These are phyloP conservation scores for Daucus carota DNA, from an alignment of 129 eudicot genomes.

Conservation along the genomic window DNA sequence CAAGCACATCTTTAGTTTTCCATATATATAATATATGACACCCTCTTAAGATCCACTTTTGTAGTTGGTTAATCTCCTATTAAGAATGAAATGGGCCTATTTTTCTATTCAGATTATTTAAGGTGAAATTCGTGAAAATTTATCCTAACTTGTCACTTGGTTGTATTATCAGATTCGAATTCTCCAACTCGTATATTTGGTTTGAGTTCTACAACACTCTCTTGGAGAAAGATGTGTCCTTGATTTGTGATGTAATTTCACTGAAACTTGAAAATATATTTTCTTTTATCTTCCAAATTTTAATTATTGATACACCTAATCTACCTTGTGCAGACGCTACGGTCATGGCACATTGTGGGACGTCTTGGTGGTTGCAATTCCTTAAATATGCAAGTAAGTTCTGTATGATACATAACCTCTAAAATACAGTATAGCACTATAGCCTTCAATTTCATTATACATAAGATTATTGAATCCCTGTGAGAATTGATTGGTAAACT, in stretches of 20 bases:
- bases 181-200: slow-evolving; percentile 84
- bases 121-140: neutral
- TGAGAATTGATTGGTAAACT: neutral
- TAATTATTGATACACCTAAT: neutral
- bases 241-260: slow-evolving; percentile 70
- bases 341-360: slow-evolving; percentile 96
- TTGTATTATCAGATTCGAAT: slow-evolving; percentile 57
- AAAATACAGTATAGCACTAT: neutral
- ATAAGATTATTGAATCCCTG: neutral
- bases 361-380: slow-evolving; percentile 98
- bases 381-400: slow-evolving; percentile 86
- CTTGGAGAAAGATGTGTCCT: slow-evolving; percentile 63
- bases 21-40: neutral
- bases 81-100: no score
- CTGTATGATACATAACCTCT: neutral
- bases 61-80: no score
- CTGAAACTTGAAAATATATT: neutral
- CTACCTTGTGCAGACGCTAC: slow-evolving; percentile 51
- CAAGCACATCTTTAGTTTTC: neutral
- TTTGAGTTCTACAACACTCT: slow-evolving; percentile 91
- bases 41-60: neutral
- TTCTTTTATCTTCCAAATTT: neutral
- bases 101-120: no score
- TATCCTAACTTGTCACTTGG: slow-evolving; percentile 3
- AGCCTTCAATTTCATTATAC: neutral